Base-by-base conservation (phyloP, 2,329 filamentous ascomycete genomes). In the Alternaria sp. region DNA sequence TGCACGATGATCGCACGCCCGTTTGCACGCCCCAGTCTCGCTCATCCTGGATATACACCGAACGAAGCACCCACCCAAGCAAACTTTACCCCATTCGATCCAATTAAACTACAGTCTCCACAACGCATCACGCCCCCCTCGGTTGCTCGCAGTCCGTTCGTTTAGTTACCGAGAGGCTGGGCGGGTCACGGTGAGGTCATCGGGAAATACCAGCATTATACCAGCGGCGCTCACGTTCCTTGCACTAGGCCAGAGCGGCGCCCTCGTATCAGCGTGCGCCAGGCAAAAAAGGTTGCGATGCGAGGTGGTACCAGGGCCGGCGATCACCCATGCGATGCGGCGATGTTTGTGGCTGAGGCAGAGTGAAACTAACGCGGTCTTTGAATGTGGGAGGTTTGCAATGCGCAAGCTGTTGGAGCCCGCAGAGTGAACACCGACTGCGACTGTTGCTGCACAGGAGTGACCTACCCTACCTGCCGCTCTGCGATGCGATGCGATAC, bases 1-100 rank as follows among this genome's bases (percentile, higher is more conserved):
- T 64, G 58, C 64, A 66, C 43, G 26, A 64, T 61, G 55, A 64
- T 64, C 45, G 45, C 61, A 64, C 59, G 37, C 23, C 55, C 53
- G 49, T 63, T 65, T 62, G 61, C 53, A 41, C 62, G 33, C 47
- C 60, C 60, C 46, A 56, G 63, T 50, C 60, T 23, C 23, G 21
- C 45, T 15, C 21, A 26, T 28, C 20, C 28, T 23, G 44, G 58
- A 21, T 30, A 49, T 57, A 56, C 55, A 60, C 60, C 44, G 44
- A 54, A 55, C 20, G 25, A 49, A 26, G 49, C 47, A 23, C 23
- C 55, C 55, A 28, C 51, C 28, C 26, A 46, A 55, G 50, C 55
- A 61, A 61, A 59, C 51, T 33, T 50, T 53, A 14, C 26, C 50
- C 25, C 20, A n/a, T 33, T 11, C 33, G 25, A 37, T n/a, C 65